These are phyloP conservation scores for Pythium oligandrum DNA, from an alignment of 352 stramenopile species.

Conservation along the genomic window DNA sequence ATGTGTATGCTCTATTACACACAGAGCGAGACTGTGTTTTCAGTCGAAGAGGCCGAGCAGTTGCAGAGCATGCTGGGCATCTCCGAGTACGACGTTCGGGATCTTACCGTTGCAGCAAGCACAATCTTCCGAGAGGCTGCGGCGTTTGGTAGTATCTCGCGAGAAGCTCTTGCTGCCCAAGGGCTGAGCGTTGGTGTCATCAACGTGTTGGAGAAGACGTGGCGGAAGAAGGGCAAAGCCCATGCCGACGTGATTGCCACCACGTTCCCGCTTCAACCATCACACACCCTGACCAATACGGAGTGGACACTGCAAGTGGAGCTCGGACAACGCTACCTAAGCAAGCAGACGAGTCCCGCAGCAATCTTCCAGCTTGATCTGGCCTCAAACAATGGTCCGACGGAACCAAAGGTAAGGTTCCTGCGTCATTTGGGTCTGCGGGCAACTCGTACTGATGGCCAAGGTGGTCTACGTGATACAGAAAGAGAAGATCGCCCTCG, in stretches of 20 bases:
- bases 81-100: slow-evolving; percentile 33
- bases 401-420: neutral
- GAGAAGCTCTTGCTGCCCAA: slow-evolving; percentile 17
- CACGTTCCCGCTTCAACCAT: slow-evolving; percentile 8
- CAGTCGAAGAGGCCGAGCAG: slow-evolving; percentile 34
- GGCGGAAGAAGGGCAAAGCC: slow-evolving; percentile 47
- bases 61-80: slow-evolving; percentile 40
- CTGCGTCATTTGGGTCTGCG: neutral
- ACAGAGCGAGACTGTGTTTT: slow-evolving; percentile 35
- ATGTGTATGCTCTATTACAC: neutral
- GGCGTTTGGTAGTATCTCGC: slow-evolving; percentile 33
- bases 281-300: slow-evolving; percentile 26
- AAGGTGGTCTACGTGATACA: slow-evolving; percentile 7
- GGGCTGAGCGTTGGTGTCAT: slow-evolving; percentile 26
- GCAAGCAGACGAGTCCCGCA: slow-evolving; percentile 31
- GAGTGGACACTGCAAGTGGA: slow-evolving; percentile 55
- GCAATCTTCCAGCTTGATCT: slow-evolving; percentile 56
- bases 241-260: slow-evolving; percentile 7
- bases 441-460: neutral
- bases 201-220: slow-evolving; percentile 38
- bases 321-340: slow-evolving; percentile 37
- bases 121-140: slow-evolving; percentile 38
- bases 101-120: slow-evolving; percentile 21
- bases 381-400: neutral
- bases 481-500: slow-evolving; percentile 47